phyloP scores from a whole-genome alignment of 2,329 filamentous ascomycete genomes.

The Exophiala sp. region DNA sequence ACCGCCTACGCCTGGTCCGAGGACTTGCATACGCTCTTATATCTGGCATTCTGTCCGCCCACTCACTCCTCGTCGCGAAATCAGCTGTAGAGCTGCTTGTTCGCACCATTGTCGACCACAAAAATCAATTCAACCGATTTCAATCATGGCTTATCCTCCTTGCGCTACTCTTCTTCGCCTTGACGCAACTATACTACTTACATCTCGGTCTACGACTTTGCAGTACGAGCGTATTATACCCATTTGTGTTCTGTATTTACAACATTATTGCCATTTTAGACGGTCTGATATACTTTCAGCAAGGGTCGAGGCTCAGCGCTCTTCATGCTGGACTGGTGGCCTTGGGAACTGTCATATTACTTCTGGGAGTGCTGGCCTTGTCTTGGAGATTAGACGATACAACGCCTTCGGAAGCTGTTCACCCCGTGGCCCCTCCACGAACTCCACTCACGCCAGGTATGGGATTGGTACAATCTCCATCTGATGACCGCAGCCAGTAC shows the following conservation, averaged over 20 bases:
- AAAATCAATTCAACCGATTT: slow-evolving; percentile 94
- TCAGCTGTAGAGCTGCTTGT: slow-evolving; percentile 94
- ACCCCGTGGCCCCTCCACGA: slow-evolving; percentile 49
- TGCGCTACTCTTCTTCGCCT: slow-evolving; percentile 72
- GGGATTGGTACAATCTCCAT: slow-evolving; percentile 59
- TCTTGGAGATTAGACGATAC: slow-evolving; percentile 85
- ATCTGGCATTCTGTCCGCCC: slow-evolving; percentile 88
- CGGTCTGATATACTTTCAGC: slow-evolving; percentile 93
- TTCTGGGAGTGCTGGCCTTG: slow-evolving; percentile 82
- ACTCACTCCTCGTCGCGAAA: slow-evolving; percentile 89
- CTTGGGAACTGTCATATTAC: slow-evolving; percentile 78
- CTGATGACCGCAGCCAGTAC: slow-evolving; percentile 39
- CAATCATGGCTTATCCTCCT: slow-evolving; percentile 90
- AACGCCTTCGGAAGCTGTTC: slow-evolving; percentile 35
- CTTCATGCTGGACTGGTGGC: slow-evolving; percentile 71
- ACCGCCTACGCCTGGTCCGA: slow-evolving; percentile 69
- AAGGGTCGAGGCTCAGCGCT: slow-evolving; percentile 73
- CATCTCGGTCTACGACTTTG: slow-evolving; percentile 91
- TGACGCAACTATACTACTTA: slow-evolving; percentile 91
- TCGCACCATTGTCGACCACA: slow-evolving; percentile 70
- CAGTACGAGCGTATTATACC: slow-evolving; percentile 93
- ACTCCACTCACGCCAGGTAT: slow-evolving; percentile 77
- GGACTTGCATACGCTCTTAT: slow-evolving; percentile 87
- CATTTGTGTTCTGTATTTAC: slow-evolving; percentile 96
- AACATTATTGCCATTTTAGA: slow-evolving; percentile 98